phyloP scores from a whole-genome alignment of 225 moss, liverwort and hornwort genomes.

The Bryum argenteum region DNA sequence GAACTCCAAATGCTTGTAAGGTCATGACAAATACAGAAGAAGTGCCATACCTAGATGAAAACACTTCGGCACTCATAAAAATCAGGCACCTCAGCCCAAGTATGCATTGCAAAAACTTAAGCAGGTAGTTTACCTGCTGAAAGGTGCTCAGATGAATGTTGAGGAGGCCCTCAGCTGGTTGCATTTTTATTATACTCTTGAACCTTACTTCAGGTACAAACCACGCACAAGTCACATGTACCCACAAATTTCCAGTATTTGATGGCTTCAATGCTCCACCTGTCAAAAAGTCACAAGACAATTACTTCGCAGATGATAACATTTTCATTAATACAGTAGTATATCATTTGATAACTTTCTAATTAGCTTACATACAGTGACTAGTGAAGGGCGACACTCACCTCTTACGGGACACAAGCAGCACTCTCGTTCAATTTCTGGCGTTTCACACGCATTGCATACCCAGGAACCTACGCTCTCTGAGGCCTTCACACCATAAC shows the following conservation, averaged over 20 bases:
- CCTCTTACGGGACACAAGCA: conserved; percentile 96
- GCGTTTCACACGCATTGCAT: conserved; percentile 95
- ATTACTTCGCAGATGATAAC: neutral
- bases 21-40: conserved; percentile 17
- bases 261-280: conserved; percentile 99
- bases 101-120: conserved; percentile 15
- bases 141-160: conserved; percentile 82
- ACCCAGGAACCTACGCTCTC: conserved; percentile 93
- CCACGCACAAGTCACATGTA: conserved; percentile 99
- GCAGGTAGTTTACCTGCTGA: conserved; percentile 62
- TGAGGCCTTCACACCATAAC: conserved; percentile 89
- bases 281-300: conserved; percentile 34
- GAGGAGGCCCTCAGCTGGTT: conserved; percentile 95
- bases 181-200: conserved; percentile 80
- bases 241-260: conserved; percentile 75
- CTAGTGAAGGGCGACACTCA: conserved; percentile 40
- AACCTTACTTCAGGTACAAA: conserved; percentile 94
- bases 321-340: neutral
- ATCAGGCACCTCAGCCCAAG: conserved; percentile 8
- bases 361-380: conserved; percentile 8
- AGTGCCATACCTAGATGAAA: conserved; percentile 22
- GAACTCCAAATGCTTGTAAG: conserved; percentile 15
- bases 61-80: conserved; percentile 4
- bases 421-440: conserved; percentile 89
- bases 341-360: conserved; percentile 9